Evolutionary conservation across 768 basidiomycete species (phyloP).

Genomic region (Boletales sp.): DNA sequence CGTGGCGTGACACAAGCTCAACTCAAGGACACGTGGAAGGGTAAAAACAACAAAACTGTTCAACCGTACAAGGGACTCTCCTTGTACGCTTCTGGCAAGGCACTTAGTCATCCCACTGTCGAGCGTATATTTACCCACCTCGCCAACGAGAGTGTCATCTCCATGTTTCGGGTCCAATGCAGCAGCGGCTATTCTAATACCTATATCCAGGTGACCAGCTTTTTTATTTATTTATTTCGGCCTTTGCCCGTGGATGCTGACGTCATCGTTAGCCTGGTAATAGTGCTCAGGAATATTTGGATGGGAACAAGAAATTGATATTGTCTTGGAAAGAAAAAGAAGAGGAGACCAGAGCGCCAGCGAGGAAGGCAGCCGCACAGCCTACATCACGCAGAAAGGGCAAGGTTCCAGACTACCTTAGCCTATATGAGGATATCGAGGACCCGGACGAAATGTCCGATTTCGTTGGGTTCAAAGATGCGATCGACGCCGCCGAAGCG

Average conservation of each 20-base stretch:
- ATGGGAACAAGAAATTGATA: conserved; percentile 14
- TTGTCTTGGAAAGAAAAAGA: conserved; percentile 28
- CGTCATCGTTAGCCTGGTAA: conserved; percentile 11
- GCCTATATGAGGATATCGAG: conserved; percentile 30
- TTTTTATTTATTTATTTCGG: not conserved
- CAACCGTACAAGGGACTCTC: conserved; percentile 46
- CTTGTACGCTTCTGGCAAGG: conserved; percentile 52
- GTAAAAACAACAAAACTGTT: conserved; percentile 45
- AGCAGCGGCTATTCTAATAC: conserved; percentile 48
- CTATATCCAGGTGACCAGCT: conserved; percentile 47
- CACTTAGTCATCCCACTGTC: conserved; percentile 47
- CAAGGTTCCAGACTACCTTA: conserved; percentile 16
- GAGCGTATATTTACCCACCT: conserved; percentile 67
- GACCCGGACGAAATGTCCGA: conserved; percentile 22
- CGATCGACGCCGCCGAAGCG: not conserved
- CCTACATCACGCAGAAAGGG: conserved; percentile 15
- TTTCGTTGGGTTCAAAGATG: conserved; percentile 12
- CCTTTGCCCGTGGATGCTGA: not conserved
- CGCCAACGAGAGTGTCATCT: conserved; percentile 46
- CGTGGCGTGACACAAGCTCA: conserved; percentile 58
- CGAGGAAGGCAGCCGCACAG: conserved; percentile 11
- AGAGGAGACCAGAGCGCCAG: not conserved
- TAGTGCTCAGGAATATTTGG: conserved; percentile 20
- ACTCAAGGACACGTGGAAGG: conserved; percentile 62
- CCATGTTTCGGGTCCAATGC: conserved; percentile 42